A percentile compares a stretch with the other conserved stretches of the same genome.
These are phyloP conservation scores for Pulveroboletus sp. DNA, from an alignment of 768 basidiomycete species.

Conservation along the genomic window DNA sequence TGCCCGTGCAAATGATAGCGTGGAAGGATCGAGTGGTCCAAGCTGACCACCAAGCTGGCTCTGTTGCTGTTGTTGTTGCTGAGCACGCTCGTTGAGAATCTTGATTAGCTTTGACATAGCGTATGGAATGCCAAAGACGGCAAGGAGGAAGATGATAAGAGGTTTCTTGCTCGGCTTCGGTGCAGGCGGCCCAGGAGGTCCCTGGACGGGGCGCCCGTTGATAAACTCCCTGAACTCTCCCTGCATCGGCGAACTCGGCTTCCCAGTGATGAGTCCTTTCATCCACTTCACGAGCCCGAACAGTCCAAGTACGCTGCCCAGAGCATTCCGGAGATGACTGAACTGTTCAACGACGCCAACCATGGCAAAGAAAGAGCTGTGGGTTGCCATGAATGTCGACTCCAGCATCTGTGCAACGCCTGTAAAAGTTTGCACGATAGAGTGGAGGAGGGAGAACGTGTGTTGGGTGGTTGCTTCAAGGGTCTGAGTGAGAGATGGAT, in stretches of 20 bases:
- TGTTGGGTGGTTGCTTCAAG: slow-evolving; percentile 88
- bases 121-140: slow-evolving; percentile 90
- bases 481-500: slow-evolving; percentile 76
- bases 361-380: slow-evolving; percentile 94
- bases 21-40: slow-evolving; percentile 73
- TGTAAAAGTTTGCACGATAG: slow-evolving; percentile 91
- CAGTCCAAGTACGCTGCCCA: slow-evolving; percentile 90
- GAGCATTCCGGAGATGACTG: slow-evolving; percentile 83
- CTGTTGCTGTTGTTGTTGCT: slow-evolving; percentile 43
- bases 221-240: slow-evolving; percentile 78
- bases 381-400: slow-evolving; percentile 95
- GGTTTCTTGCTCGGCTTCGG: slow-evolving; percentile 86
- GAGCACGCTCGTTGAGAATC: slow-evolving; percentile 65
- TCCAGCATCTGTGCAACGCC: slow-evolving; percentile 98
- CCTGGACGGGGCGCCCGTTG: slow-evolving; percentile 58
- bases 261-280: slow-evolving; percentile 56
- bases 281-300: slow-evolving; percentile 91
- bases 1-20: slow-evolving; percentile 81
- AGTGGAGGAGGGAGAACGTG: slow-evolving; percentile 91
- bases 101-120: slow-evolving; percentile 89
- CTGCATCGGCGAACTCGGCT: slow-evolving; percentile 43
- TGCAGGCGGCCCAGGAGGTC: slow-evolving; percentile 35
- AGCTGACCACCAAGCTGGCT: slow-evolving; percentile 31
- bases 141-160: slow-evolving; percentile 88
- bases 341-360: slow-evolving; percentile 96